phyloP scores from a whole-genome alignment of 140 eudicot genomes.

The Flaveria floridana region DNA sequence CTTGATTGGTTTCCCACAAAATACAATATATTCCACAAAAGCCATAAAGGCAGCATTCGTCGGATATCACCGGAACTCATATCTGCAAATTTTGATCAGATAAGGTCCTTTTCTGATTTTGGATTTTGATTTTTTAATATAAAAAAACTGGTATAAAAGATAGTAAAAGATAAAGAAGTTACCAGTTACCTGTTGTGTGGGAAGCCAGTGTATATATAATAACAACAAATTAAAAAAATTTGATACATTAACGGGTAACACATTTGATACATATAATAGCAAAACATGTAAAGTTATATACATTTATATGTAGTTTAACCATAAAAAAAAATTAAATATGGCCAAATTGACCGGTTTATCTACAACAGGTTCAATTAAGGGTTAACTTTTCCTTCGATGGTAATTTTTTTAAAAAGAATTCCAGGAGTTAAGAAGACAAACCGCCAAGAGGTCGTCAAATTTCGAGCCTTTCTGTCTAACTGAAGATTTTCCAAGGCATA shows the following conservation, averaged over 20 bases:
- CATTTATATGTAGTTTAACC: neutral
- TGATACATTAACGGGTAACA: neutral
- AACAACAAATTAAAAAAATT: neutral
- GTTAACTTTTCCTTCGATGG: neutral
- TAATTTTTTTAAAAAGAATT: neutral
- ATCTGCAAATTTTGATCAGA: neutral
- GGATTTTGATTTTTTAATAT: neutral
- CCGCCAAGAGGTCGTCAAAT: slow-evolving; percentile 86
- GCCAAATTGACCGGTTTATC: neutral
- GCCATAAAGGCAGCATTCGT: neutral
- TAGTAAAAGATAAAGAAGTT: neutral
- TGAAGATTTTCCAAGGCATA: slow-evolving; percentile 83
- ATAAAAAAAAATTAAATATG: neutral
- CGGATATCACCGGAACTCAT: neutral
- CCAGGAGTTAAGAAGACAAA: slow-evolving; percentile 34
- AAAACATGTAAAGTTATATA: neutral
- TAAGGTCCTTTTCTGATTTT: neutral
- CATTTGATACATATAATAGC: slow-evolving; percentile 2
- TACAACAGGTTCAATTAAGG: neutral
- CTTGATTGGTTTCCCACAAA: neutral
- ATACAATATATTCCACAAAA: neutral
- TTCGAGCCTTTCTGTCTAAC: slow-evolving; percentile 86
- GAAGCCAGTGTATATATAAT: neutral
- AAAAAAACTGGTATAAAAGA: neutral
- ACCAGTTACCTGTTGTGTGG: neutral